Evolutionary conservation across 495 filamentous ascomycete genomes (phyloP).

Genomic region (Pseudomonodictys pantanalensis): DNA sequence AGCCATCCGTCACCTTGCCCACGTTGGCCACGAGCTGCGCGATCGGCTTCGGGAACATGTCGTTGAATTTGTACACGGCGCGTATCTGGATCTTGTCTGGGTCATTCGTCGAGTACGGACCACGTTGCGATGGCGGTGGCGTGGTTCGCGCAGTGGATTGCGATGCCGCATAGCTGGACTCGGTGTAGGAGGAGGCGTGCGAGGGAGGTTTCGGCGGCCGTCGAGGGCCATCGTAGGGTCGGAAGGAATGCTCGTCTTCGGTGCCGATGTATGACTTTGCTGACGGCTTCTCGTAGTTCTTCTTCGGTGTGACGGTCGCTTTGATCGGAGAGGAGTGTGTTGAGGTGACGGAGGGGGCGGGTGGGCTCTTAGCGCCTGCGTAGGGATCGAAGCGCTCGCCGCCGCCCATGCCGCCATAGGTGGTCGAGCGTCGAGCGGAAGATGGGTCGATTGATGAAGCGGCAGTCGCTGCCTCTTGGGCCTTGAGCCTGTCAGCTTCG

Average conservation of each 20-base stretch:
- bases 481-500: constrained; percentile 20
- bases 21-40: constrained; percentile 75
- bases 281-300: constrained; percentile 56
- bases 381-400: constrained; percentile 35
- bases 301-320: constrained; percentile 49
- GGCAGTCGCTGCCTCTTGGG: not conserved
- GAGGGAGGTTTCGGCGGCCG: constrained; percentile 43
- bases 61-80: constrained; percentile 87
- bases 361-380: constrained; percentile 36
- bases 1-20: constrained; percentile 76
- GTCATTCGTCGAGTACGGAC: constrained; percentile 78
- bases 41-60: constrained; percentile 74
- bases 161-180: constrained; percentile 76
- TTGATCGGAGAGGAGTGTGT: constrained; percentile 33
- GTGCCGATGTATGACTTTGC: constrained; percentile 65
- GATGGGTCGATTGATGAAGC: constrained; percentile 23
- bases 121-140: constrained; percentile 73
- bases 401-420: constrained; percentile 32
- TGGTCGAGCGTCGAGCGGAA: constrained; percentile 34
- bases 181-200: constrained; percentile 71
- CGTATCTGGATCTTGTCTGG: constrained; percentile 92
- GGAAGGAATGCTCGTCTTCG: constrained; percentile 65
- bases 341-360: constrained; percentile 38
- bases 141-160: constrained; percentile 80
- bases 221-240: constrained; percentile 76